Percentiles rank a stretch among this genome's conserved stretches.
Evolutionary conservation across 257 asterid species (phyloP).

Genomic region (Voacanga thouarsii): DNA sequence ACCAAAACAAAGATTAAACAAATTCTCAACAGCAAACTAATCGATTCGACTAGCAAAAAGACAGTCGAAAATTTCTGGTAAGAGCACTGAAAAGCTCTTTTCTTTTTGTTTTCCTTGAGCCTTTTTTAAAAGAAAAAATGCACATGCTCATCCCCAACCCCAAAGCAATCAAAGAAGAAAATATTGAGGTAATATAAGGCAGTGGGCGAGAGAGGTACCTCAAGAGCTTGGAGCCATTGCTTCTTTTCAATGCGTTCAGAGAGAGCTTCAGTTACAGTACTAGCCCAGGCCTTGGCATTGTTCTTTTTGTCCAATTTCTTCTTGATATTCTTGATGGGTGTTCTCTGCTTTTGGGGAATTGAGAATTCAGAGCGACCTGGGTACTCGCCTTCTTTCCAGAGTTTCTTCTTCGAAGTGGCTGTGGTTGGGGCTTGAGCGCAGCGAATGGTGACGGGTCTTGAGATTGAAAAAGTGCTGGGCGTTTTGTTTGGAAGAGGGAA

Average conservation of each 20-base stretch:
- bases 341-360: conserved; percentile 29
- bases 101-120: not conserved
- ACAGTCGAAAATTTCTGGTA: not conserved
- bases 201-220: conserved; percentile 35
- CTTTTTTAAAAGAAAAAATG: not conserved
- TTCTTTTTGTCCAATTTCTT: conserved; percentile 55
- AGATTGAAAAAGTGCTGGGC: conserved; percentile 12
- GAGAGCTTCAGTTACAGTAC: conserved; percentile 78
- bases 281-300: conserved; percentile 63
- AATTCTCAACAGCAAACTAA: not conserved
- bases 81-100: not conserved
- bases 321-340: conserved; percentile 69
- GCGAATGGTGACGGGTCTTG: conserved; percentile 2
- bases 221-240: conserved; percentile 68
- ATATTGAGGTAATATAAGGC: not conserved
- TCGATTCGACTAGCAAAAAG: not conserved
- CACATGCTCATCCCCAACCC: not conserved
- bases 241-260: conserved; percentile 58
- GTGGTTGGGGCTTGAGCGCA: conserved; percentile 19
- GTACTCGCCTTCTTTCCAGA: conserved; percentile 71
- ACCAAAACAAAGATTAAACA: conserved; percentile 6
- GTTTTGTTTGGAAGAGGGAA: conserved; percentile 20
- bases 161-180: not conserved
- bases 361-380: conserved; percentile 51
- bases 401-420: conserved; percentile 39